Conservation (phyloP, 768 basidiomycete genomes). For the Clathrus columnatus region DNA sequence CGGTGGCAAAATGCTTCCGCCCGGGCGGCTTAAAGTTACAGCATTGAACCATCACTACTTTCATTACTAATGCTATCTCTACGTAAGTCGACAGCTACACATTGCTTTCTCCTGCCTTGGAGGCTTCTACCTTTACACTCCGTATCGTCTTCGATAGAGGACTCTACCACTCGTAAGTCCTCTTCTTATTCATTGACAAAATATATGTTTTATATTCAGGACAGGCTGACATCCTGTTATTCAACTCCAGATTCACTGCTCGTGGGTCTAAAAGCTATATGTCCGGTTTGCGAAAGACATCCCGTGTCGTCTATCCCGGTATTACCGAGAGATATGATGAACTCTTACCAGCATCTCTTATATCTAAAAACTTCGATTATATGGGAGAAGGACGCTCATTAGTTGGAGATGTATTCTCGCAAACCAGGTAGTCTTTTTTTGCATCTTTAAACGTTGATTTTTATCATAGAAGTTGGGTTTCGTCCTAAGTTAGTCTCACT, state of each 20-base stretch:
- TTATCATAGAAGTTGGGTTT: slow-evolving; percentile 30
- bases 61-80: no score
- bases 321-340: slow-evolving; percentile 68
- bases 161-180: slow-evolving; percentile 73
- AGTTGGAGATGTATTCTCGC: slow-evolving; percentile 12
- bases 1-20: no score
- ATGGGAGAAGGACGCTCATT: slow-evolving; percentile 1
- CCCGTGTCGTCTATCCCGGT: slow-evolving; percentile 89
- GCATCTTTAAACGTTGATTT: background rate
- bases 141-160: slow-evolving; percentile 88
- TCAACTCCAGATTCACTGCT: slow-evolving; percentile 88
- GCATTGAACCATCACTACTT: no score
- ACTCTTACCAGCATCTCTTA: background rate
- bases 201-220: slow-evolving; percentile 32
- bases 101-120: no score
- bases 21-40: no score
- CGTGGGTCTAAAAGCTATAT: slow-evolving; percentile 72
- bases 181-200: background rate
- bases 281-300: slow-evolving; percentile 49
- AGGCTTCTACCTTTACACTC: slow-evolving; percentile 56
- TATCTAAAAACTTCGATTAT: background rate
- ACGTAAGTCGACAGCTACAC: no score
- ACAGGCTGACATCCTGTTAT: slow-evolving; percentile 83
- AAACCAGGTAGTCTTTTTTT: background rate
- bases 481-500: slow-evolving; percentile 75